Conservation (phyloP, 2,329 filamentous ascomycete species). For the Nannizziopsis barbatae region DNA sequence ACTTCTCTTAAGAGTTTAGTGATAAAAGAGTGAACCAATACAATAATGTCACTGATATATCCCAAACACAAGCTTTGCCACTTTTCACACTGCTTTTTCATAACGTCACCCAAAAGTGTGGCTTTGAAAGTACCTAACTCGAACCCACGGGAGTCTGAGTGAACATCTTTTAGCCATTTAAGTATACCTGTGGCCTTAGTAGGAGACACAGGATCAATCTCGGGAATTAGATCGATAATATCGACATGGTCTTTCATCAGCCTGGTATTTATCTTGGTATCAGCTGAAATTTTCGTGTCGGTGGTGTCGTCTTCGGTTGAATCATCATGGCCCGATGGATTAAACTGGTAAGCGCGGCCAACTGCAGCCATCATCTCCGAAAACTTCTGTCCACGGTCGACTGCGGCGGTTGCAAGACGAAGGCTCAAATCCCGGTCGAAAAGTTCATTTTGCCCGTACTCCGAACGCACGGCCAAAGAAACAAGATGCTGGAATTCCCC, state of each 20-base stretch:
- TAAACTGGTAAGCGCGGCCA: too few species aligned
- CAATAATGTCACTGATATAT: constrained; percentile 44
- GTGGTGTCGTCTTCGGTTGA: too few species aligned
- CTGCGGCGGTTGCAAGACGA: constrained; percentile 26
- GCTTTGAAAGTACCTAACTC: constrained; percentile 43
- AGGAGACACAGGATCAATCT: constrained; percentile 7
- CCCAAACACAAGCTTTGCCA: constrained; percentile 41
- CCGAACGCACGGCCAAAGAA: constrained; percentile 13
- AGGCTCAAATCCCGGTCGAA: constrained; percentile 27
- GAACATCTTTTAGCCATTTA: constrained; percentile 36
- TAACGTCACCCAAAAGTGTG: constrained; percentile 27
- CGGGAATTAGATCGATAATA: constrained; percentile 17
- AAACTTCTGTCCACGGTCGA: constrained; percentile 21
- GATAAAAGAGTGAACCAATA: constrained; percentile 45
- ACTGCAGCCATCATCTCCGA: constrained; percentile 16
- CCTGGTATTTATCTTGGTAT: neutral
- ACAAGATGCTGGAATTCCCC: neutral
- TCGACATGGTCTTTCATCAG: constrained; percentile 2
- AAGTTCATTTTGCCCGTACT: constrained; percentile 27
- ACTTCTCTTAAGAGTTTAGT: constrained; percentile 30
- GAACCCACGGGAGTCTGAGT: constrained; percentile 40
- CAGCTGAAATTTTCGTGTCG: too few species aligned
- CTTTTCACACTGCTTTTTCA: constrained; percentile 45
- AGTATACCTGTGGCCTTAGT: constrained; percentile 32
- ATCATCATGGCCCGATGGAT: too few species aligned